These are phyloP conservation scores for Pichia deserticola DNA, from an alignment of 805 yeast genomes.

Conservation along the genomic window DNA sequence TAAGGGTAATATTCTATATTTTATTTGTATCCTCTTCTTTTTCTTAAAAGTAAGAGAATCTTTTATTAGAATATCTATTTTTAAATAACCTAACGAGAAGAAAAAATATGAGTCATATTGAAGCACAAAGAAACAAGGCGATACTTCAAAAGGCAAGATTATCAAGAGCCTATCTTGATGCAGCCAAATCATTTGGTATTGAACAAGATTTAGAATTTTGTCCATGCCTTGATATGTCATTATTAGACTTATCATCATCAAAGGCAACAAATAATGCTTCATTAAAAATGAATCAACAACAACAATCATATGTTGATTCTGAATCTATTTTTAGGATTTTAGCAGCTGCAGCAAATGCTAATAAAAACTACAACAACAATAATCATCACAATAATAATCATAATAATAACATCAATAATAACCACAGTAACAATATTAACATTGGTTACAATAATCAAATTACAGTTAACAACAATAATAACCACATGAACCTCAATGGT, in stretches of 20 bases:
- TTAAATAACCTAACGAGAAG: too few species aligned
- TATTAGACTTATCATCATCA: background rate
- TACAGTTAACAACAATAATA: background rate
- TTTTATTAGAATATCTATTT: too few species aligned
- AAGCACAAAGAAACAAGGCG: background rate
- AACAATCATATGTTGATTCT: conserved; percentile 5
- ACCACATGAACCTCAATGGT: background rate
- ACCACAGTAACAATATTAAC: background rate
- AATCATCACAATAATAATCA: background rate
- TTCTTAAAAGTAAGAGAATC: too few species aligned
- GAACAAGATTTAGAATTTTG: conserved; percentile 71
- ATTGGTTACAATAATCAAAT: background rate
- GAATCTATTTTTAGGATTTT: conserved; percentile 11
- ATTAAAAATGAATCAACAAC: conserved; percentile 1
- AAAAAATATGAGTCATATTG: background rate
- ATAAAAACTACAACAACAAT: background rate
- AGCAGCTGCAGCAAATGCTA: conserved; percentile 7
- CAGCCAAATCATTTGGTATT: conserved; percentile 60
- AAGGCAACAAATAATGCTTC: conserved; percentile 2
- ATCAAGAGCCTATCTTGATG: conserved; percentile 46
- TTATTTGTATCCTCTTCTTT: too few species aligned
- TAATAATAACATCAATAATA: background rate
- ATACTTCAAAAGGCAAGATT: conserved; percentile 14
- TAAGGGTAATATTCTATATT: too few species aligned
- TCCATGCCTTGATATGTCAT: conserved; percentile 28